These are phyloP conservation scores for Tilletia walkeri DNA, from an alignment of 1,284 basidiomycete species.

Conservation along the genomic window DNA sequence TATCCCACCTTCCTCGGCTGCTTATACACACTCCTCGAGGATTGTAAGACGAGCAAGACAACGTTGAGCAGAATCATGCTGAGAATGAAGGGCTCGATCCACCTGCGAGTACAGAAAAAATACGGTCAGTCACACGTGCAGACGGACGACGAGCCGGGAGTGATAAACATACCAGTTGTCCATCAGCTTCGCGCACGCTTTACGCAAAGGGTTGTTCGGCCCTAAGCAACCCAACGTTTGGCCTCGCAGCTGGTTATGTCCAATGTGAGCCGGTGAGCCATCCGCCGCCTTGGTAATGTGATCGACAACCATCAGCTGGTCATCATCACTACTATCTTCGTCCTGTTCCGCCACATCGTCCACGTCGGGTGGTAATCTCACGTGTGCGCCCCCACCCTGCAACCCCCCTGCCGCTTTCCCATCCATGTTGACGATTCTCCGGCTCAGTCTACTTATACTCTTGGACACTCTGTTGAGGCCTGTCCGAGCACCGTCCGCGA, in stretches of 20 bases:
- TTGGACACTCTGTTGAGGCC: constrained; percentile 40
- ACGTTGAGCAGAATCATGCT: constrained; percentile 81
- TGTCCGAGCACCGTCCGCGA: constrained; percentile 23
- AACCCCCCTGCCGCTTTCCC: constrained; percentile 36
- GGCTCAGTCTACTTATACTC: constrained; percentile 67
- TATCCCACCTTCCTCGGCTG: constrained; percentile 65
- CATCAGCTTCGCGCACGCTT: constrained; percentile 4
- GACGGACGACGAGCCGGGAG: background rate
- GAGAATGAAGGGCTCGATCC: constrained; percentile 83
- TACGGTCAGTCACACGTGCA: constrained; percentile 7
- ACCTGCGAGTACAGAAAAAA: constrained; percentile 56
- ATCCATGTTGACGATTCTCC: constrained; percentile 77
- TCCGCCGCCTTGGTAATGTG: constrained; percentile 9
- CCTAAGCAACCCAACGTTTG: constrained; percentile 76
- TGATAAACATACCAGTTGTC: constrained; percentile 5
- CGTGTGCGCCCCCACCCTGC: constrained; percentile 23
- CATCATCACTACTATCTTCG: constrained; percentile 28
- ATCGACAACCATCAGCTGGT: constrained; percentile 23
- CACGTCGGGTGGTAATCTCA: constrained; percentile 22
- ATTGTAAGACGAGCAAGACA: constrained; percentile 77
- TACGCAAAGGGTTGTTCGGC: constrained; percentile 57
- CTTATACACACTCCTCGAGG: constrained; percentile 62
- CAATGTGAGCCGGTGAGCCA: background rate
- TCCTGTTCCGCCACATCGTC: constrained; percentile 25
- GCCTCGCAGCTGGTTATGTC: constrained; percentile 65